phyloP scores from a whole-genome alignment of 768 basidiomycete species.

The Leccinum broughii region DNA sequence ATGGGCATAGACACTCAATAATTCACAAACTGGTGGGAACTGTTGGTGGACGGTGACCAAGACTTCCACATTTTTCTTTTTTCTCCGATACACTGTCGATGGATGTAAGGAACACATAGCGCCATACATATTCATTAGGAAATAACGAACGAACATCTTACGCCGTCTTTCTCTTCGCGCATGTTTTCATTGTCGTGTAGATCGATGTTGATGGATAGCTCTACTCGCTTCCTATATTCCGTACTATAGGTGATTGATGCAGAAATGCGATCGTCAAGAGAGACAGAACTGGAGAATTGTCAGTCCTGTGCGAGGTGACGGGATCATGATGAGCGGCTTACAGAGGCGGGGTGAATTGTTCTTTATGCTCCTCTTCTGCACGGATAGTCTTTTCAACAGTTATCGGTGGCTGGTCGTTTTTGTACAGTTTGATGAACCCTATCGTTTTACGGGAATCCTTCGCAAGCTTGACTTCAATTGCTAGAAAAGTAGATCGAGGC shows the following conservation, averaged over 20 bases:
- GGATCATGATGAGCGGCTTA: background rate
- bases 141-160: conserved; percentile 9
- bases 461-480: conserved; percentile 1
- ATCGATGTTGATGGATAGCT: conserved; percentile 1
- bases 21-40: conserved; percentile 1
- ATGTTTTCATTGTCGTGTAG: background rate
- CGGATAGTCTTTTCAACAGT: background rate
- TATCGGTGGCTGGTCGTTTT: background rate
- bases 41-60: conserved; percentile 1
- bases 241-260: conserved; percentile 3
- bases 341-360: conserved; percentile 10
- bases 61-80: conserved; percentile 8
- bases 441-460: conserved; percentile 9
- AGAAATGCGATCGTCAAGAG: background rate
- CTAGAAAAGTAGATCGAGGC: background rate
- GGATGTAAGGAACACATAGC: background rate
- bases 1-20: background rate
- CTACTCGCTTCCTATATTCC: background rate
- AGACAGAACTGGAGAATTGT: conserved; percentile 5
- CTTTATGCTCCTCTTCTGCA: background rate
- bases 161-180: background rate
- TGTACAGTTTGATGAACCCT: conserved; percentile 1
- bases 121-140: background rate
- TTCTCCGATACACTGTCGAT: conserved; percentile 12
- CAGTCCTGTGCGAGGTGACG: background rate